Percentiles rank a stretch among this genome's conserved stretches.
Conservation (phyloP, 169 alveolate genomes). For the Miamiensis avidus region DNA sequence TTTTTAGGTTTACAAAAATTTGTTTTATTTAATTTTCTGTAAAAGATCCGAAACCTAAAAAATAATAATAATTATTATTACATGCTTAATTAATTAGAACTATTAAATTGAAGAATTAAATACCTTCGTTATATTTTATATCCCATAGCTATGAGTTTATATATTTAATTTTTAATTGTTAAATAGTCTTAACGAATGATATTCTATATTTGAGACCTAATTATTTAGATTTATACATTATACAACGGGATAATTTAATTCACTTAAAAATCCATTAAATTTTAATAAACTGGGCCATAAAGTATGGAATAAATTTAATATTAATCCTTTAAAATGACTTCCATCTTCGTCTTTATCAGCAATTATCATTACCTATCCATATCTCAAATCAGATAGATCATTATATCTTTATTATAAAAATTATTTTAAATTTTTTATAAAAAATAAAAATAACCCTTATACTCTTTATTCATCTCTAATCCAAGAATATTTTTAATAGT, state of each 20-base stretch:
- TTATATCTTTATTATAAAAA: too few relatives aligned
- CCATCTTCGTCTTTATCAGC: constrained; percentile 99
- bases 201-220: too few relatives aligned
- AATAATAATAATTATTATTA: too few relatives aligned
- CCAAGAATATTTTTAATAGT: constrained; percentile 96
- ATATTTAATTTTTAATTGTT: constrained; percentile 76
- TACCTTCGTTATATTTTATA: constrained; percentile 96
- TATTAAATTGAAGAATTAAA: too few relatives aligned
- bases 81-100: too few relatives aligned
- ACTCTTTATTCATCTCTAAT: constrained; percentile 71
- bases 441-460: not conserved
- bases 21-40: too few relatives aligned
- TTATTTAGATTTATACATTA: too few relatives aligned
- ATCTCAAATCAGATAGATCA: constrained; percentile 92
- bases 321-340: constrained; percentile 99
- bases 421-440: too few relatives aligned
- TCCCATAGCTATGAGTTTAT: constrained; percentile 91
- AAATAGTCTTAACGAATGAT: too few relatives aligned
- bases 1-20: too few relatives aligned
- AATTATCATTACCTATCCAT: constrained; percentile 99
- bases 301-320: constrained; percentile 97
- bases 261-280: constrained; percentile 95
- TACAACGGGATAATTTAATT: constrained; percentile 98
- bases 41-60: too few relatives aligned
- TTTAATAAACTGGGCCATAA: constrained; percentile 99